Evolutionary conservation across 2,329 filamentous ascomycete species (phyloP).

Genomic region (Corynespora cassiicola): DNA sequence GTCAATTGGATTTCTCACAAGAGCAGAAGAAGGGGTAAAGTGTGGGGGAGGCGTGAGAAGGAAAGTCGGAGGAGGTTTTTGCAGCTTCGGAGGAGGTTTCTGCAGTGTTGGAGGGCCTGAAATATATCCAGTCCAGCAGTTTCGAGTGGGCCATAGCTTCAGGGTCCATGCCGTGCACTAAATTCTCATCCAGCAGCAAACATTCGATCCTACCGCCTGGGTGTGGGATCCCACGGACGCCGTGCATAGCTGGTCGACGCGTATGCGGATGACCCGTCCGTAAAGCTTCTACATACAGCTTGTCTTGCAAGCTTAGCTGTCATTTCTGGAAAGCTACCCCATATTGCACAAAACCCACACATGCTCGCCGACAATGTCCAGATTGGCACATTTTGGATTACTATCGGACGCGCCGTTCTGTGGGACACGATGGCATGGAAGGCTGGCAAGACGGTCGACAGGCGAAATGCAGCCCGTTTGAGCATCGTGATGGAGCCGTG

Average conservation of each 20-base stretch:
- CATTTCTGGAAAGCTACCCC: constrained; percentile 6
- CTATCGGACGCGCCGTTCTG: constrained; percentile 4
- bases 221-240: no score
- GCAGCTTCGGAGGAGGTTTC: constrained; percentile 4
- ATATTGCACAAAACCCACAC: background rate
- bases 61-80: constrained; percentile 4
- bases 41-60: constrained; percentile 5
- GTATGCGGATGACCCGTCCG: no score
- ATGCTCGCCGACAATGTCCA: constrained; percentile 8
- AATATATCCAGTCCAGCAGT: constrained; percentile 1
- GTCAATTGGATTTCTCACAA: no score
- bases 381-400: no score
- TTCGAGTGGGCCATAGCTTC: constrained; percentile 26
- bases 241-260: no score
- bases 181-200: no score
- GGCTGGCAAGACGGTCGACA: no score
- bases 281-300: no score
- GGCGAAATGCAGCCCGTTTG: background rate
- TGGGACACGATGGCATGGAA: no score
- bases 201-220: no score
- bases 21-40: constrained; percentile 2
- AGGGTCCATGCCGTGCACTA: no score
- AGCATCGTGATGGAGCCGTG: constrained; percentile 16
- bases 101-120: background rate
- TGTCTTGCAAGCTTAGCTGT: no score